These are phyloP conservation scores for Eutrema salsugineum DNA, from an alignment of 441 rosid genomes.

Conservation along the genomic window DNA sequence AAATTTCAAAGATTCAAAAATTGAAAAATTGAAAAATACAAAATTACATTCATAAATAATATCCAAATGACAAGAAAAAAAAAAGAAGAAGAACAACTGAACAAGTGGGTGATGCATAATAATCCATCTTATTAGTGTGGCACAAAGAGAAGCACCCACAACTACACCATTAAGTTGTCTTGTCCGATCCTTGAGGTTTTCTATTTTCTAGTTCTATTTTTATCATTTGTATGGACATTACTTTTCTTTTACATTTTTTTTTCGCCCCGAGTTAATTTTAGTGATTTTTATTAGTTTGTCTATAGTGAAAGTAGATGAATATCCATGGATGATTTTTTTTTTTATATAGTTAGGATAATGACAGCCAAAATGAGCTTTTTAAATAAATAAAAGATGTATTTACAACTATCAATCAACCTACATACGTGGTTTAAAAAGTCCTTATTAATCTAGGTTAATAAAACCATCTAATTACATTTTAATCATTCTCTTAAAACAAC, in stretches of 20 bases:
- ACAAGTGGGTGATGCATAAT: constrained; percentile 30
- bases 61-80: neutral
- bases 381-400: neutral
- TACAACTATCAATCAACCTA: neutral
- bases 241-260: neutral
- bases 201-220: neutral
- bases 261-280: neutral
- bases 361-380: neutral
- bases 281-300: neutral
- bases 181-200: constrained; percentile 5
- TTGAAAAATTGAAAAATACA: neutral
- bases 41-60: neutral
- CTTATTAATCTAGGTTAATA: neutral
- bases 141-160: constrained; percentile 27
- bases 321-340: neutral
- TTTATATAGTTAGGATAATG: neutral
- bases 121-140: constrained; percentile 29
- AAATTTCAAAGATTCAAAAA: neutral
- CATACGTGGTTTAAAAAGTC: neutral
- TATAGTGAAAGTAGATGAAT: neutral
- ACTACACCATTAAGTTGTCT: constrained; percentile 8
- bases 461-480: too few relatives aligned
- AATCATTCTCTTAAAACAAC: too few relatives aligned
- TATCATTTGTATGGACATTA: constrained; percentile 1
- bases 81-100: neutral